Conservation (phyloP, 2,329 filamentous ascomycete genomes). For the Alternaria postmessia region DNA sequence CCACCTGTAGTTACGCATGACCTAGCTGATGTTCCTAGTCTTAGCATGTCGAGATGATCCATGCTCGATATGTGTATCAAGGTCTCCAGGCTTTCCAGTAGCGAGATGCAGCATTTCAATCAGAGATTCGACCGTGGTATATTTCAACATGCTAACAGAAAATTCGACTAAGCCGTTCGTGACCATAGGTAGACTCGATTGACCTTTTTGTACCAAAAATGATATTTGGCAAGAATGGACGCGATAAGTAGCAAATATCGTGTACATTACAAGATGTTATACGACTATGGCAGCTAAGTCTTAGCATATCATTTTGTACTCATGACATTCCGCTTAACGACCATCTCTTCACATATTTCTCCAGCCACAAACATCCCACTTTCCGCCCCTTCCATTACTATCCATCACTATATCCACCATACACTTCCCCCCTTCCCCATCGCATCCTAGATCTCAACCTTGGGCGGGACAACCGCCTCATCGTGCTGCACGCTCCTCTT, state of each 20-base stretch:
- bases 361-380: background rate
- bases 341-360: background rate
- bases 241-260: background rate
- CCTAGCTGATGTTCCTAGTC: too few relatives aligned
- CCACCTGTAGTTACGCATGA: too few relatives aligned
- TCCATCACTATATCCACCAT: background rate
- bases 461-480: slow-evolving; percentile 14
- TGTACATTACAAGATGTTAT: background rate
- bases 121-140: too few relatives aligned
- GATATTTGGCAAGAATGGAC: background rate
- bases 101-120: too few relatives aligned
- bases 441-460: background rate
- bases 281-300: background rate
- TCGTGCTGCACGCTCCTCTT: slow-evolving; percentile 45
- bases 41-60: too few relatives aligned
- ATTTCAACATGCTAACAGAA: too few relatives aligned
- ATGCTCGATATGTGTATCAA: too few relatives aligned
- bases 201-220: too few relatives aligned
- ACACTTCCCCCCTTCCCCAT: background rate
- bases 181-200: too few relatives aligned
- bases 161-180: too few relatives aligned
- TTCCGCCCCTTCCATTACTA: background rate
- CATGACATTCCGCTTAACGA: background rate
- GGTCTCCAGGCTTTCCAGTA: too few relatives aligned
- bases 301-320: background rate